These are phyloP conservation scores for Erysimum cheiri DNA, from an alignment of 441 rosid species.

Conservation along the genomic window DNA sequence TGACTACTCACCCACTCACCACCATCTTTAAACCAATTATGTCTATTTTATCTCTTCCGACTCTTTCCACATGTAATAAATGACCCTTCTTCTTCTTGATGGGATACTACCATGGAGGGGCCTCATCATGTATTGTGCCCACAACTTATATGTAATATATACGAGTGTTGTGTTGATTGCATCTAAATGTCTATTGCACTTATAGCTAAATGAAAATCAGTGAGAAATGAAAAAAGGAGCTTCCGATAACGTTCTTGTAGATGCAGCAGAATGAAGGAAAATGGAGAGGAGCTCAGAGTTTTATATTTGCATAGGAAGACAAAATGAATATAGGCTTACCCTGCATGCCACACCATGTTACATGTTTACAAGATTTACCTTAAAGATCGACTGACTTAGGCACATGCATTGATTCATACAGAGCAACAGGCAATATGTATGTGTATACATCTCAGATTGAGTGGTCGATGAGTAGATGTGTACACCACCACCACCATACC, in stretches of 20 bases:
- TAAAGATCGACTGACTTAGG: neutral
- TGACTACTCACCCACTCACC: conserved; percentile 37
- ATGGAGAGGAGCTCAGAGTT: neutral
- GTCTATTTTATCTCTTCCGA: neutral
- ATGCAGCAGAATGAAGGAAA: neutral
- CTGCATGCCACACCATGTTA: conserved; percentile 13
- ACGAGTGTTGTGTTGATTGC: conserved; percentile 11
- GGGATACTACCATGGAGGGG: neutral
- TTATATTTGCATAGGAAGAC: neutral
- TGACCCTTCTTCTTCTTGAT: neutral
- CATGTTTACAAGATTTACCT: neutral
- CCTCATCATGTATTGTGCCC: neutral
- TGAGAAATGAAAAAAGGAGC: neutral
- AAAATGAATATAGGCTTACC: neutral
- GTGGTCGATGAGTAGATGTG: neutral
- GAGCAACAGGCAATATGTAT: neutral
- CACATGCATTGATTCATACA: neutral
- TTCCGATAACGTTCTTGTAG: neutral
- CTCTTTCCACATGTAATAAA: conserved; percentile 29
- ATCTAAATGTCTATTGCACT: neutral
- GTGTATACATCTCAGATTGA: neutral
- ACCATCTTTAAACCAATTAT: neutral
- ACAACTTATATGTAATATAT: neutral
- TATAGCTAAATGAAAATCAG: neutral
- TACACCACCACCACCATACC: neutral